Base-by-base conservation (phyloP, 164 flowering plant genomes). In the Magnolia changhungtana region DNA sequence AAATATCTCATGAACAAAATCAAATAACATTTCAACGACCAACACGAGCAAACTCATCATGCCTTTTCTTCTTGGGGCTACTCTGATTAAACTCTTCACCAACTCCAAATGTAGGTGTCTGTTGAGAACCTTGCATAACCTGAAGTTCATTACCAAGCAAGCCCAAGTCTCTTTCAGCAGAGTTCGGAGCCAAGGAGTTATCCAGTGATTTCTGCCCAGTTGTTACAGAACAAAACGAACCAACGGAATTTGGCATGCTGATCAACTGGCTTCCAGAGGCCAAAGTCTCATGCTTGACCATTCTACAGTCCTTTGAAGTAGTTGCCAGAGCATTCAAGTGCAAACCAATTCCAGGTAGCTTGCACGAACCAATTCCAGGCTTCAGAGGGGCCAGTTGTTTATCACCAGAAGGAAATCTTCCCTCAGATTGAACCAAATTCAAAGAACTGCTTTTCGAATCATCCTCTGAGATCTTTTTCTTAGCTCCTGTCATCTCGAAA, bases 51-150 rank as follows among this genome's bases (percentile, higher is more conserved):
- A 70, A 67, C 3, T 55, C 24, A 29, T 80, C 85, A 51, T 87
- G 77, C 99, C 94, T 91, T 78, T 90, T 96, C 82, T 90, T 94
- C 83, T 82, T 89, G 14, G 99, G 99, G 77, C 97, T 94, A 73
- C 67, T 87, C 77, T 85, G 94, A 68, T 81, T 87, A 21, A 84
- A 78, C 23, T 91, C 97, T 79, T 90, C 97, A 51, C 55, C 72
- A 49, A 50, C 79, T 58, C 80, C 77, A 75, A 76, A 75, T 10
- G 74, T 80, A 71, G 88, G 79, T 80, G 83, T 80, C 76, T 80
- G 86, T 66, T 84, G 75, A 84, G 71, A 83, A 87, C 89, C 90
- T 74, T 87, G 90, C 20, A 52, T 61, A 67, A 72, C 76, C 74
- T 76, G 82, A 81, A 61, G 45, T 49, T 74, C 88, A 79, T 78